phyloP scores from a whole-genome alignment of 257 asterid genomes.

The Scutellaria galericulata region DNA sequence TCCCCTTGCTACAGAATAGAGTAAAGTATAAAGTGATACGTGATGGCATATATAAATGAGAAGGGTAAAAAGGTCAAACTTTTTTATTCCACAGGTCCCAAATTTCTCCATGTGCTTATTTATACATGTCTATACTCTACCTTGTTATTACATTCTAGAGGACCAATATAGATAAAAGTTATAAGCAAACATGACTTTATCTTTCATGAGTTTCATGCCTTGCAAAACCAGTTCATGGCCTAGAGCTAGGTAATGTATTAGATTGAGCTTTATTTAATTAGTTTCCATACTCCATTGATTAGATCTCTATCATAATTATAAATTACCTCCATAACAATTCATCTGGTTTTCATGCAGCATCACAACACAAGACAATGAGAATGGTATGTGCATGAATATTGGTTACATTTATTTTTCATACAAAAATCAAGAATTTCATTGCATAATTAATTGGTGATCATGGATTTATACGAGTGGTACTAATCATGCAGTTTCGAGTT shows the following conservation, averaged over 20 bases:
- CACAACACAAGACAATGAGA: slow-evolving; percentile 40
- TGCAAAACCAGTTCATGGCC: slow-evolving; percentile 48
- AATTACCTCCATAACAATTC: slow-evolving; percentile 3
- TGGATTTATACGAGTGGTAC: too few relatives aligned
- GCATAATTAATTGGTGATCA: neutral
- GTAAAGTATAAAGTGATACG: too few relatives aligned
- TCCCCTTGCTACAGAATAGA: too few relatives aligned
- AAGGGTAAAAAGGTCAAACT: too few relatives aligned
- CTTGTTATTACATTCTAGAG: slow-evolving; percentile 24
- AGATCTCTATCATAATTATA: neutral
- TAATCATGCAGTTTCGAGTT: slow-evolving; percentile 53
- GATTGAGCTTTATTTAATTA: slow-evolving; percentile 2
- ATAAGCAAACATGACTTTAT: slow-evolving; percentile 37
- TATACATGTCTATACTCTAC: neutral
- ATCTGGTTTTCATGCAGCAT: slow-evolving; percentile 47
- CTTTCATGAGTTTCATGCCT: slow-evolving; percentile 39
- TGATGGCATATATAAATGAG: too few relatives aligned
- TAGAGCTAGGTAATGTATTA: slow-evolving; percentile 52
- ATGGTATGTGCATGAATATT: slow-evolving; percentile 34
- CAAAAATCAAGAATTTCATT: too few relatives aligned
- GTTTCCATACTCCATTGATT: neutral
- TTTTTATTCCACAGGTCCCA: neutral
- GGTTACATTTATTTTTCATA: too few relatives aligned
- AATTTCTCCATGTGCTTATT: slow-evolving; percentile 33
- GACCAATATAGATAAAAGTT: slow-evolving; percentile 26